Base-by-base conservation (phyloP, 2,329 filamentous ascomycete genomes). In the Gnomoniopsis sp. region DNA sequence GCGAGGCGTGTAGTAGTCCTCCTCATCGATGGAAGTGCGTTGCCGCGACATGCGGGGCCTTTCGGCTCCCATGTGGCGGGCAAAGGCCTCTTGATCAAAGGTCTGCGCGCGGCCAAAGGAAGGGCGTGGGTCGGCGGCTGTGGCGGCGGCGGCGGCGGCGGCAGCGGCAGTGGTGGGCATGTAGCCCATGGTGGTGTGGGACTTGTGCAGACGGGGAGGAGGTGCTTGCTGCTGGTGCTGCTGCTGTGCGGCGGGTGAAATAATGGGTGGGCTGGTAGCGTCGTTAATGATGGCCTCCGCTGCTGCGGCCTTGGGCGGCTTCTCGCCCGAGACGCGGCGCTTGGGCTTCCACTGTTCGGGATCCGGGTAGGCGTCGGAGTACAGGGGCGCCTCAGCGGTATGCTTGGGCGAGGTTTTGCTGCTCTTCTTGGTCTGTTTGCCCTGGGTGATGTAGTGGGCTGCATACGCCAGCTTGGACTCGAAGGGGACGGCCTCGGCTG, bases 151-250 rank as follows among this genome's bases (percentile, higher is more conserved):
- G n/a, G n/a, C n/a, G n/a, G n/a, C n/a, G n/a, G n/a, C n/a, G n/a
- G n/a, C n/a, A n/a, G n/a, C n/a, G n/a, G n/a, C n/a, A n/a, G n/a
- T n/a, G n/a, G n/a, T n/a, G n/a, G n/a, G n/a, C n/a, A n/a, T n/a
- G n/a, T n/a, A n/a, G n/a, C n/a, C n/a, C n/a, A n/a, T n/a, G n/a
- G n/a, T 62, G 19, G 61, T 66, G 49, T 70, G 61, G 0, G 69
- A 65, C 47, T 71, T 72, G 19, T 58, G 43, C 17, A 70, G 61
- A 3, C 49, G 50, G 15, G 68, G 67, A 8, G 65, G 66, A 2
- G 65, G 61, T n/a, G n/a, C n/a, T n/a, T n/a, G n/a, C n/a, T n/a
- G n/a, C n/a, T n/a, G n/a, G n/a, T n/a, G n/a, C n/a, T n/a, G n/a
- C 23, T 65, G 64, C 19, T 53, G 34, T 14, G 62, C 60, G 4